A percentile compares a stretch with the other conserved stretches of the same genome.
Conservation (phyloP, 768 basidiomycete genomes). For the Dioszegia crocea region DNA sequence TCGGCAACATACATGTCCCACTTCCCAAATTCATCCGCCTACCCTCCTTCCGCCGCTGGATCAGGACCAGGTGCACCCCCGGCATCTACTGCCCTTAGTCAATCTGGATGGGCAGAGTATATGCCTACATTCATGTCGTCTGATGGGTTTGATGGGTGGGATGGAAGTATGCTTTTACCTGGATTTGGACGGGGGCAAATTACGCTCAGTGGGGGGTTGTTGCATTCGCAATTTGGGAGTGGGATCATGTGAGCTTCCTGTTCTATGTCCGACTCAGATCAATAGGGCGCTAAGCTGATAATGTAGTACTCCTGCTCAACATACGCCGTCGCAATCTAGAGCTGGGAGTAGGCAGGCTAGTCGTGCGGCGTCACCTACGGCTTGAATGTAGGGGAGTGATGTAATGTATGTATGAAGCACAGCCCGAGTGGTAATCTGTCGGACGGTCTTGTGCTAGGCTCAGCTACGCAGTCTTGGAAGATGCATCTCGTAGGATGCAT, state of each 20-base stretch:
- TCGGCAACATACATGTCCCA: slow-evolving; percentile 13
- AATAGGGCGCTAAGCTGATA: slow-evolving; percentile 5
- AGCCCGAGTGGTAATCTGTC: too few species aligned
- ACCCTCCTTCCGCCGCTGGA: not conserved
- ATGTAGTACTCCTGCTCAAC: slow-evolving; percentile 37
- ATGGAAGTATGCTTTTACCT: slow-evolving; percentile 44
- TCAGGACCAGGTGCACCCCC: not conserved
- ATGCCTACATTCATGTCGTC: slow-evolving; percentile 37
- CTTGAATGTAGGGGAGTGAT: not conserved
- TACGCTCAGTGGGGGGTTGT: slow-evolving; percentile 36
- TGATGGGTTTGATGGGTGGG: slow-evolving; percentile 46
- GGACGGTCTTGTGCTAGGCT: too few species aligned
- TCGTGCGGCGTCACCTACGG: slow-evolving; percentile 27
- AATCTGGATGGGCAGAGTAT: slow-evolving; percentile 40
- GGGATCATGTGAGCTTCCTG: slow-evolving; percentile 42
- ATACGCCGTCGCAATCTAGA: slow-evolving; percentile 35
- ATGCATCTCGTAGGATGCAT: not conserved
- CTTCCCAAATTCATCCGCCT: not conserved
- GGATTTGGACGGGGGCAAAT: slow-evolving; percentile 44
- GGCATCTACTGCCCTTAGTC: not conserved
- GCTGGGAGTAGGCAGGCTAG: slow-evolving; percentile 28
- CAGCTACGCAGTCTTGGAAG: too few species aligned
- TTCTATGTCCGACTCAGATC: not conserved
- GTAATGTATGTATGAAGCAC: too few species aligned
- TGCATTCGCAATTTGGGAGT: slow-evolving; percentile 42